Evolutionary conservation across 306 rosid genomes (phyloP).

Genomic region (Cajanus cajan): DNA sequence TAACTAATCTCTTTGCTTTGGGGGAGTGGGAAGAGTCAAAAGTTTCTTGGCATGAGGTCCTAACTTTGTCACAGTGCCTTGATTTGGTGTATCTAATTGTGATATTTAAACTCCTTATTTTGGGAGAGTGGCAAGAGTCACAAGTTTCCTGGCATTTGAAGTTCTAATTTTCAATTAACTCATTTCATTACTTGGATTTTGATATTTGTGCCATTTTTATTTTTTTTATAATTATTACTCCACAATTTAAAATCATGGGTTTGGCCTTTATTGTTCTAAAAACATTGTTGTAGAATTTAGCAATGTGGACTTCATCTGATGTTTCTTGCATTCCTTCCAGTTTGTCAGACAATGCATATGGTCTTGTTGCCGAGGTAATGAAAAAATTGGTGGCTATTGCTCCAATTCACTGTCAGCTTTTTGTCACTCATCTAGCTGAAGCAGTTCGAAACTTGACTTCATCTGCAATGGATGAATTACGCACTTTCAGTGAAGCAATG

Average conservation of each 20-base stretch:
- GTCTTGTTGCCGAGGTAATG: slow-evolving; percentile 91
- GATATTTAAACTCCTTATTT: not conserved
- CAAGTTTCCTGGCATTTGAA: not conserved
- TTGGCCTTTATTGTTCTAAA: not conserved
- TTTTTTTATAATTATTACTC: slow-evolving; percentile 13
- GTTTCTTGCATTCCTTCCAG: slow-evolving; percentile 48
- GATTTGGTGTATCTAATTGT: not conserved
- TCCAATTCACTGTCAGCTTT: slow-evolving; percentile 80
- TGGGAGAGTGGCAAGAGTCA: not conserved
- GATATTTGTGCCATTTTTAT: not conserved
- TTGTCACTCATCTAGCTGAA: slow-evolving; percentile 76
- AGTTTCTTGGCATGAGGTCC: not conserved
- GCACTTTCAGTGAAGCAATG: slow-evolving; percentile 65
- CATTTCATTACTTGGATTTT: not conserved
- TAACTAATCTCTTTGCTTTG: not conserved
- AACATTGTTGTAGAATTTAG: not conserved
- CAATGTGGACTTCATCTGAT: slow-evolving; percentile 30
- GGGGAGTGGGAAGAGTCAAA: not conserved
- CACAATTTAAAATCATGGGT: slow-evolving; percentile 2
- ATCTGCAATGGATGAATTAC: slow-evolving; percentile 83
- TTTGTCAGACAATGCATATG: slow-evolving; percentile 86
- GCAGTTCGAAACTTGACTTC: slow-evolving; percentile 78
- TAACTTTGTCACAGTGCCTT: not conserved
- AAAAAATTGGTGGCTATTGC: slow-evolving; percentile 86
- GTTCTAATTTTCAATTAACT: not conserved